Percentiles rank a stretch among this genome's conserved stretches.
phyloP scores from a whole-genome alignment of 345 rosid genomes.

The Anacardium occidentale region DNA sequence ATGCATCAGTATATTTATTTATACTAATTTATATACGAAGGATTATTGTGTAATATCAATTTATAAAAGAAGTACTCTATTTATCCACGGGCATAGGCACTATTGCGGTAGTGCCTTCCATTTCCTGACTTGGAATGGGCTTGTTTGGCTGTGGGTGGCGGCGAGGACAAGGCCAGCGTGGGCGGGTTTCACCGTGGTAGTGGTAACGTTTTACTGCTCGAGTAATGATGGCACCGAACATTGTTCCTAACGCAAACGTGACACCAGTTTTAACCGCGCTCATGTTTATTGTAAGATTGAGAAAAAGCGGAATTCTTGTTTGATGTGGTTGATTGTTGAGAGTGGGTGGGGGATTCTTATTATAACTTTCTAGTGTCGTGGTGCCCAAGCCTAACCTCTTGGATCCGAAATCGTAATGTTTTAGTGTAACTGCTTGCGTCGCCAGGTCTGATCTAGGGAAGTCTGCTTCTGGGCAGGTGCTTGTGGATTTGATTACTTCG shows the following conservation, averaged over 20 bases:
- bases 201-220: slow-evolving; percentile 37
- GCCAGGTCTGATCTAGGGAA: too few relatives aligned
- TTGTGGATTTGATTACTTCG: too few relatives aligned
- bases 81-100: not conserved
- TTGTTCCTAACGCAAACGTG: slow-evolving; percentile 38
- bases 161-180: slow-evolving; percentile 26
- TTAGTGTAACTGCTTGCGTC: too few relatives aligned
- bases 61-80: too few relatives aligned
- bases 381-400: slow-evolving; percentile 7
- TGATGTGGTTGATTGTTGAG: not conserved
- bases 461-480: too few relatives aligned
- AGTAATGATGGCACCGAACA: slow-evolving; percentile 38
- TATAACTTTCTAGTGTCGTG: not conserved
- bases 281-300: slow-evolving; percentile 22
- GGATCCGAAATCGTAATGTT: too few relatives aligned
- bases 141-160: slow-evolving; percentile 28
- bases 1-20: too few relatives aligned
- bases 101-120: not conserved
- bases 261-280: slow-evolving; percentile 31
- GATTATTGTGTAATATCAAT: too few relatives aligned
- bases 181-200: slow-evolving; percentile 25
- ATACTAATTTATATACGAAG: too few relatives aligned
- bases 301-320: not conserved
- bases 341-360: not conserved
- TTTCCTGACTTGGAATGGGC: slow-evolving; percentile 28